Conservation (phyloP, 2,329 filamentous ascomycete genomes). For the Elsinoe ampelina region DNA sequence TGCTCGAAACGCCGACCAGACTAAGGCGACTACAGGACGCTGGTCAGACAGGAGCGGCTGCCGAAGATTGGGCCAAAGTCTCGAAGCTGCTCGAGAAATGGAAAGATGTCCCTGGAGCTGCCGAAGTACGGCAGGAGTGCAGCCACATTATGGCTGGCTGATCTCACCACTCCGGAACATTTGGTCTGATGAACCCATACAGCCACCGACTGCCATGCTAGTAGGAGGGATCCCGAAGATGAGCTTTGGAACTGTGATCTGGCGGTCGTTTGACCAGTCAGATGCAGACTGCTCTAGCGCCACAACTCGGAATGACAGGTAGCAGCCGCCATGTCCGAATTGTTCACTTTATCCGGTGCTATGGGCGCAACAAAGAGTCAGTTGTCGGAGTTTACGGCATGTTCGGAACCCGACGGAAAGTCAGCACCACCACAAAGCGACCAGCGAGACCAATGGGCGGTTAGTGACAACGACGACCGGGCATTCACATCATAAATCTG, state of each 20-base stretch:
- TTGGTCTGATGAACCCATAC: no score
- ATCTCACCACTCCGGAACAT: no score
- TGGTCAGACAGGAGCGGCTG: slow-evolving; percentile 54
- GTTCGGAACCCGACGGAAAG: not conserved
- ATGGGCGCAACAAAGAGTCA: no score
- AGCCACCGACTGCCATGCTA: not conserved
- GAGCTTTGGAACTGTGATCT: no score
- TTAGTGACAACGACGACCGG: not conserved
- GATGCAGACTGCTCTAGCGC: no score
- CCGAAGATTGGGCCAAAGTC: slow-evolving; percentile 39
- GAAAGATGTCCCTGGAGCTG: slow-evolving; percentile 35
- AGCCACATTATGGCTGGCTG: slow-evolving; percentile 19
- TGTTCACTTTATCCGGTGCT: no score
- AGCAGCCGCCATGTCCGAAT: no score
- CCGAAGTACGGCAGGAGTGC: slow-evolving; percentile 32
- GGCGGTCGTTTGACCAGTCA: no score
- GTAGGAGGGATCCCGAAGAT: not conserved
- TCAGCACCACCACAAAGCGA: not conserved
- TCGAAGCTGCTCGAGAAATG: slow-evolving; percentile 34
- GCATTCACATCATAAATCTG: not conserved
- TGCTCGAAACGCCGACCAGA: slow-evolving; percentile 51
- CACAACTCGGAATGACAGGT: no score
- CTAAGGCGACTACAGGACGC: slow-evolving; percentile 50
- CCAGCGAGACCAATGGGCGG: not conserved
- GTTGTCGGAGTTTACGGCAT: not conserved